Conservation (phyloP, 306 rosid genomes). For the Cucurbita pepo region DNA sequence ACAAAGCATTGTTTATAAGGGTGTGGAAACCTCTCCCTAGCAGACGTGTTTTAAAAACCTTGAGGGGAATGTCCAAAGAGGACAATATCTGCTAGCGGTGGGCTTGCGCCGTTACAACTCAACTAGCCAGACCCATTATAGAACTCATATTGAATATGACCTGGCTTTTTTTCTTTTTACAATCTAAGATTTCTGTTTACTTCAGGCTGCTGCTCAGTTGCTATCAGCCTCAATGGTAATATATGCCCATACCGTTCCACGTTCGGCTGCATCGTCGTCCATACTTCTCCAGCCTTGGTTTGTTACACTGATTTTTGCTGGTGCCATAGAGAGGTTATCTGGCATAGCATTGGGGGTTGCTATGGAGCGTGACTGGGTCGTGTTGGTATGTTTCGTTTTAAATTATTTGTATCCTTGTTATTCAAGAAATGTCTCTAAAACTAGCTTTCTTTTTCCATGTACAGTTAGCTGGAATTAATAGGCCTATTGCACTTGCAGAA, state of each 20-base stretch:
- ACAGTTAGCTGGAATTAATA: slow-evolving; percentile 84
- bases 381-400: slow-evolving; percentile 42
- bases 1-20: no score
- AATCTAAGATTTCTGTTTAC: background rate
- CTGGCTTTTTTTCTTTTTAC: background rate
- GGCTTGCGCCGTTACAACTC: no score
- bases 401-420: background rate
- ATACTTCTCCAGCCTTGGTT: slow-evolving; percentile 77
- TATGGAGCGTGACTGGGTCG: slow-evolving; percentile 96
- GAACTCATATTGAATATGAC: background rate
- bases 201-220: slow-evolving; percentile 83
- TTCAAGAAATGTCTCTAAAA: background rate
- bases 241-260: slow-evolving; percentile 45
- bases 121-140: background rate
- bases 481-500: slow-evolving; percentile 86
- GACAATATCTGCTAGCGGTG: no score
- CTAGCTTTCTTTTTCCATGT: slow-evolving; percentile 8
- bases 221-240: slow-evolving; percentile 69
- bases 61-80: no score
- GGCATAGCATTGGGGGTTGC: slow-evolving; percentile 84
- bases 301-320: slow-evolving; percentile 51
- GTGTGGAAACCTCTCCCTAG: no score
- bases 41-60: no score
- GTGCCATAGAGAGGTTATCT: slow-evolving; percentile 77
- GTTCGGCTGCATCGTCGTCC: slow-evolving; percentile 33